Evolutionary conservation across 352 stramenopile species (phyloP), one percentile per base, ranked within the genome.

Genomic region (Globisporangium splendens): DNA sequence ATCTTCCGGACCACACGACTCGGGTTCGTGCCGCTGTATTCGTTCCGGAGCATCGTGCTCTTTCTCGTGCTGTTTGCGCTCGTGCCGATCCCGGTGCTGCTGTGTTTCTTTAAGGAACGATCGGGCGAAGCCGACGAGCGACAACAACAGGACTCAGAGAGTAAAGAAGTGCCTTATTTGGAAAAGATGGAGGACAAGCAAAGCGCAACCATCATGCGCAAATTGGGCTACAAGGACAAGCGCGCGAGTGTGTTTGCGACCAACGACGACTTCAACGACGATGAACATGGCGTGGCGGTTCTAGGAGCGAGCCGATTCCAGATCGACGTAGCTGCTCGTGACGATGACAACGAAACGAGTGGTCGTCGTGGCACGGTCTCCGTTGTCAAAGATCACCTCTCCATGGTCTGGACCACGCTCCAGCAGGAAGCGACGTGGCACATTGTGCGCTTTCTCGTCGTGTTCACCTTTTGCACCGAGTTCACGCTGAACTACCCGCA

Each of bases 401-500:
- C 28, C 48, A 21, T 52, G 51, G 38, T 87, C 18, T 70, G 69
- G 24, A 48, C n/a, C 13, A 63, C 66, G 8, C 31, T 87, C 0
- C 59, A 58, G 22, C 68, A 72, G 20, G 55, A 70, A 8, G 79
- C 79, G 0, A 84, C 72, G n/a, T 72, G 65, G 35, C 47, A 56
- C 24, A 49, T 87, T 46, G 66, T 84, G 44, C 72, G 66, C 10
- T 90, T 90, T 54, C 71, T 90, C 53, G 73, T 72, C 41, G 46
- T 85, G 18, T 83, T 84, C 55, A 65, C 80, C 12, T 83, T 83
- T 55, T 69, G 85, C 62, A 75, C 73, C 42, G 75, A 88, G 57
- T 90, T 86, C 50, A 68, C 62, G 15, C 57, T 90, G 50, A 72
- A 61, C 28, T 88, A 82, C 51, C 67, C 76, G 3, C 61, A 80